These are phyloP conservation scores for Panicum miliaceum DNA, from an alignment of 176 grass and related monocot species.

Conservation along the genomic window DNA sequence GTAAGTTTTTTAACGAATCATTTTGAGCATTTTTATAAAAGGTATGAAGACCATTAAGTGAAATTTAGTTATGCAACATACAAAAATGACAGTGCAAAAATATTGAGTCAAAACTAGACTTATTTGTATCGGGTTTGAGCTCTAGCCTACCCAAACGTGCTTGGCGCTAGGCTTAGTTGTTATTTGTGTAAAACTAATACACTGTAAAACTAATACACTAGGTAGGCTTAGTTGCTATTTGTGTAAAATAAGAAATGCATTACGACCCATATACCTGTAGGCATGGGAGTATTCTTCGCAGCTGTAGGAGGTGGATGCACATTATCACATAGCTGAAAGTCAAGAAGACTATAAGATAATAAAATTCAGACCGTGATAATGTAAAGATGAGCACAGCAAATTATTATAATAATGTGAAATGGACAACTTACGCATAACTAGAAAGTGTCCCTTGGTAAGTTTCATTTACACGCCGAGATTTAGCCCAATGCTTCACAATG, in stretches of 20 bases:
- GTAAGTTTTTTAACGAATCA: background rate
- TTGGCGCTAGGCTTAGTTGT: slow-evolving; percentile 1
- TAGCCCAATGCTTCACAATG: slow-evolving; percentile 99
- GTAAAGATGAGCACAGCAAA: background rate
- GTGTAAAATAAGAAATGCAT: slow-evolving; percentile 19
- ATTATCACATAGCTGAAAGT: slow-evolving; percentile 92
- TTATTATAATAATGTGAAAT: slow-evolving; percentile 13
- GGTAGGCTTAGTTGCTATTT: slow-evolving; percentile 5
- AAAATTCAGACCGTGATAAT: slow-evolving; percentile 22
- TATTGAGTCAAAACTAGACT: background rate
- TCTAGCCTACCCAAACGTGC: background rate
- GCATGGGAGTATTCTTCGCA: slow-evolving; percentile 89
- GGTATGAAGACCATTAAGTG: background rate
- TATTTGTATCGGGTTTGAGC: background rate
- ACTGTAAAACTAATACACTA: too few species aligned
- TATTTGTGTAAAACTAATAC: slow-evolving; percentile 27
- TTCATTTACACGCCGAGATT: slow-evolving; percentile 90
- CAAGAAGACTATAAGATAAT: slow-evolving; percentile 36
- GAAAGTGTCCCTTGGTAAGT: slow-evolving; percentile 99
- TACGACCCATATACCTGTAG: slow-evolving; percentile 73
- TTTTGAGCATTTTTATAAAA: background rate
- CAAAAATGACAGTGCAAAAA: background rate
- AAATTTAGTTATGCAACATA: slow-evolving; percentile 4
- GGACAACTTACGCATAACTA: slow-evolving; percentile 90
- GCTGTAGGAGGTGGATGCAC: slow-evolving; percentile 95